phyloP scores from a whole-genome alignment of 2,329 filamentous ascomycete genomes.

The Fusarium sp. region DNA sequence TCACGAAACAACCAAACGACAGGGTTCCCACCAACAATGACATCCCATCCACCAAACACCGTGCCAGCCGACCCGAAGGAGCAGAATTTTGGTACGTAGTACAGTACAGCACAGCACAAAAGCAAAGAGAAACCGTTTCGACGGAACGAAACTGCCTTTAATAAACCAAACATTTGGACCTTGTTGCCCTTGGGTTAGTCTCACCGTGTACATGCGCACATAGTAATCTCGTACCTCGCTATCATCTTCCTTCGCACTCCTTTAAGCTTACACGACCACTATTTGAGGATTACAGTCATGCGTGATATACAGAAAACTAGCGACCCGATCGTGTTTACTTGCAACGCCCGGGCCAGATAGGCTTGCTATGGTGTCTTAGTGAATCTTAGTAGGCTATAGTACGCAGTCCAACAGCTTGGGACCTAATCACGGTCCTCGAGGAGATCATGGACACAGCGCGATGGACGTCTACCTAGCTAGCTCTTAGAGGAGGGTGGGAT shows the following conservation, averaged over 20 bases:
- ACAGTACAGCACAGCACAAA: background rate
- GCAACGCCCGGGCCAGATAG: conserved; percentile 35
- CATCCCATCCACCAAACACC: conserved; percentile 35
- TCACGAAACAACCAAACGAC: conserved; percentile 41
- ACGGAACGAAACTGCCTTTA: conserved; percentile 47
- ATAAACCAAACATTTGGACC: conserved; percentile 52
- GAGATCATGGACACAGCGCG: conserved; percentile 34
- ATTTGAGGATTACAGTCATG: conserved; percentile 6
- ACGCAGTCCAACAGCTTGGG: conserved; percentile 35
- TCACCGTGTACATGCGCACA: background rate
- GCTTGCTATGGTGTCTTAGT: conserved; percentile 14
- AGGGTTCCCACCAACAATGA: conserved; percentile 32
- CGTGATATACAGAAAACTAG: conserved; percentile 1
- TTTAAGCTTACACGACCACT: conserved; percentile 4
- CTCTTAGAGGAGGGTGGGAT: conserved; percentile 5
- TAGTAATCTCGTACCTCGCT: background rate
- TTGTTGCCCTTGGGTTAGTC: background rate
- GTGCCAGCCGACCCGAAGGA: conserved; percentile 27
- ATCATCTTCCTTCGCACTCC: background rate
- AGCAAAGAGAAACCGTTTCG: conserved; percentile 46
- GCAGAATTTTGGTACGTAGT: conserved; percentile 7
- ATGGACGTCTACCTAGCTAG: conserved; percentile 19
- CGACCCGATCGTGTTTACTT: conserved; percentile 22
- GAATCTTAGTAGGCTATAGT: conserved; percentile 7
- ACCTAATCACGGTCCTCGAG: conserved; percentile 39